phyloP scores from a whole-genome alignment of 805 yeast species.

The Blastobotrys mokoenaii region DNA sequence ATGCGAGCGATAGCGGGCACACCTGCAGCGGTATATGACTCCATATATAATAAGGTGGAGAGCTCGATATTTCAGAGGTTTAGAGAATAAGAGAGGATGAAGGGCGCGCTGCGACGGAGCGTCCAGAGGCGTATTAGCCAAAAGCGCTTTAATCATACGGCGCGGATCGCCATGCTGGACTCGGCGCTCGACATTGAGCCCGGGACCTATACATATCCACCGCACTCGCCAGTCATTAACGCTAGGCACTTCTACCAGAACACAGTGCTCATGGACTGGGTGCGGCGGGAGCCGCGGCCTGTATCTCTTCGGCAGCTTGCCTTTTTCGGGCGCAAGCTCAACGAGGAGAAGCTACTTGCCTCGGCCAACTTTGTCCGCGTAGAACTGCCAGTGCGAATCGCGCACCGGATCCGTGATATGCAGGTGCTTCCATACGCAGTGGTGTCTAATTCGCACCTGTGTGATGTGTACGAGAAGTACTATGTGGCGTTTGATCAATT shows the following conservation, averaged over 20 bases:
- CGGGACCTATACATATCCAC: slow-evolving; percentile 22
- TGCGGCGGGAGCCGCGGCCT: slow-evolving; percentile 68
- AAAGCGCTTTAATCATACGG: slow-evolving; percentile 7
- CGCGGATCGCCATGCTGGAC: slow-evolving; percentile 14
- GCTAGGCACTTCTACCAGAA: slow-evolving; percentile 84
- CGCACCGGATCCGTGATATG: slow-evolving; percentile 68
- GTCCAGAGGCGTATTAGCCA: background rate
- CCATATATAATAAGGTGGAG: no score
- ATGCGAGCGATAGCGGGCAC: no score
- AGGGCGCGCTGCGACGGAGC: no score
- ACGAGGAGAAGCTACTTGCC: slow-evolving; percentile 65
- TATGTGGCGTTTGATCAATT: slow-evolving; percentile 81
- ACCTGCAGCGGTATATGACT: no score
- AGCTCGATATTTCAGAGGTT: no score
- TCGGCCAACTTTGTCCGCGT: slow-evolving; percentile 85
- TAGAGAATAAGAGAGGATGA: no score
- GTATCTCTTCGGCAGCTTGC: slow-evolving; percentile 86
- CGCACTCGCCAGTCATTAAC: slow-evolving; percentile 39
- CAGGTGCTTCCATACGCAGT: slow-evolving; percentile 79
- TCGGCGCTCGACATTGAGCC: slow-evolving; percentile 9
- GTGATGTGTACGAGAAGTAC: slow-evolving; percentile 82
- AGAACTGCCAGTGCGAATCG: slow-evolving; percentile 78
- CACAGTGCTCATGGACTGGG: slow-evolving; percentile 54
- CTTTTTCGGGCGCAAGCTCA: slow-evolving; percentile 72
- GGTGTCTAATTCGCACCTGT: slow-evolving; percentile 76